Evolutionary conservation across 2,329 filamentous ascomycete species (phyloP).

Genomic region (Neofusicoccum kwambonambiense): DNA sequence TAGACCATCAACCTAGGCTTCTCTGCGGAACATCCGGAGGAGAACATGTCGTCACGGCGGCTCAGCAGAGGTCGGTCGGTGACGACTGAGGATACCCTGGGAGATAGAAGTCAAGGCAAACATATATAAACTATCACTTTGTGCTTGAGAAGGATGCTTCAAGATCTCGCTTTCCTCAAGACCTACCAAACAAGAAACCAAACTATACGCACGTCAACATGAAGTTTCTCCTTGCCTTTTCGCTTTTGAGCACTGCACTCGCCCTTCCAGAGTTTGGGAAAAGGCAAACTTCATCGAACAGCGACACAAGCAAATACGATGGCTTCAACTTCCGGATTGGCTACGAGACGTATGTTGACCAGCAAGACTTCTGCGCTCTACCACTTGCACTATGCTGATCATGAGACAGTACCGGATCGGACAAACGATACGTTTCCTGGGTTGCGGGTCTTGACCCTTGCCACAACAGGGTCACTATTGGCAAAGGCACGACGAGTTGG

Average conservation of each 20-base stretch:
- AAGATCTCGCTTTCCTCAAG: background rate
- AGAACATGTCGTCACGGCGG: background rate
- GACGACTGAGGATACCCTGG: background rate
- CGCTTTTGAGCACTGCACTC: background rate
- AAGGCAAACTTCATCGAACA: background rate
- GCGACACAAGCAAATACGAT: background rate
- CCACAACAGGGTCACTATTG: background rate
- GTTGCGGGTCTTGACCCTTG: background rate
- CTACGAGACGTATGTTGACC: background rate
- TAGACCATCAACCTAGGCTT: no score
- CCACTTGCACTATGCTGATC: no score
- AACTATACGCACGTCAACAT: background rate
- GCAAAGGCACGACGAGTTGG: background rate
- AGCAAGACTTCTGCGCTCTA: background rate
- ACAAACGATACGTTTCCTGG: background rate
- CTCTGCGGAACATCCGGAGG: background rate
- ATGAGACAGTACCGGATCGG: no score
- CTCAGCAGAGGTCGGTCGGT: background rate
- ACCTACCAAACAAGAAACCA: background rate
- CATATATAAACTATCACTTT: background rate
- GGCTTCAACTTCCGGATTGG: background rate
- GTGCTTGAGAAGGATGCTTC: background rate
- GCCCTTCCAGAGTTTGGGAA: background rate
- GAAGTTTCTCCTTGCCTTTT: background rate
- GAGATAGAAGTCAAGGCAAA: background rate